These are phyloP conservation scores for Lotmaria passim DNA, from an alignment of 208 protist species.

Conservation along the genomic window DNA sequence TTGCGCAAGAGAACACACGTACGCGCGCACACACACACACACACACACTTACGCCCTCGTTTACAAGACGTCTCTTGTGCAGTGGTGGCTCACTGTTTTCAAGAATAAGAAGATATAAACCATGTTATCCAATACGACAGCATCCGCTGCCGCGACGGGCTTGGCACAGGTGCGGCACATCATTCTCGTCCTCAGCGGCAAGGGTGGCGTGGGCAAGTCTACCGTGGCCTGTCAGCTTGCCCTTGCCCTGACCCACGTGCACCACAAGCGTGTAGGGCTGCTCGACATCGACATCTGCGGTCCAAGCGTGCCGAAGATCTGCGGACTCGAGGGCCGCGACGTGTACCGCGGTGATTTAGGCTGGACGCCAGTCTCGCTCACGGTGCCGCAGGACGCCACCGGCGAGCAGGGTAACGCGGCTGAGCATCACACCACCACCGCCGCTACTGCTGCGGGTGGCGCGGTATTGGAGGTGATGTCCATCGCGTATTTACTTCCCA, in stretches of 20 bases:
- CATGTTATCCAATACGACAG: no score
- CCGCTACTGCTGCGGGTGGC: background rate
- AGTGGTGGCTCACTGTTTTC: no score
- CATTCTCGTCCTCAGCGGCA: constrained; percentile 99
- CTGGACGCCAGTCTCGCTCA: constrained; percentile 84
- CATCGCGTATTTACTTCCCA: constrained; percentile 97
- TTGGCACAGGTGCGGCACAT: constrained; percentile 93
- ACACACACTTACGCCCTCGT: no score
- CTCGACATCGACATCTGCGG: constrained; percentile 95
- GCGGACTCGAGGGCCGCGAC: constrained; percentile 93
- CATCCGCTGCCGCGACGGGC: constrained; percentile 6
- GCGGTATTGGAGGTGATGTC: constrained; percentile 94
- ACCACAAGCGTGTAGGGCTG: constrained; percentile 85
- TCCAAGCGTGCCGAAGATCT: constrained; percentile 96
- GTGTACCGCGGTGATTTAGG: constrained; percentile 84
- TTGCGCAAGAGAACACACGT: no score
- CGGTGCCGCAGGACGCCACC: background rate
- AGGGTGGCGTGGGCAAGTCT: constrained; percentile 99
- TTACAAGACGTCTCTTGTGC: no score
- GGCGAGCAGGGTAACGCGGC: constrained; percentile 1
- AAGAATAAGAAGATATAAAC: no score
- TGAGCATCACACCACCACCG: background rate
- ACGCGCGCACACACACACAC: no score
- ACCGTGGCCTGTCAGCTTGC: constrained; percentile 98
- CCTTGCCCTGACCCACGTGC: constrained; percentile 79